Base-by-base conservation (phyloP, 306 rosid species). In the Malus fusca region DNA sequence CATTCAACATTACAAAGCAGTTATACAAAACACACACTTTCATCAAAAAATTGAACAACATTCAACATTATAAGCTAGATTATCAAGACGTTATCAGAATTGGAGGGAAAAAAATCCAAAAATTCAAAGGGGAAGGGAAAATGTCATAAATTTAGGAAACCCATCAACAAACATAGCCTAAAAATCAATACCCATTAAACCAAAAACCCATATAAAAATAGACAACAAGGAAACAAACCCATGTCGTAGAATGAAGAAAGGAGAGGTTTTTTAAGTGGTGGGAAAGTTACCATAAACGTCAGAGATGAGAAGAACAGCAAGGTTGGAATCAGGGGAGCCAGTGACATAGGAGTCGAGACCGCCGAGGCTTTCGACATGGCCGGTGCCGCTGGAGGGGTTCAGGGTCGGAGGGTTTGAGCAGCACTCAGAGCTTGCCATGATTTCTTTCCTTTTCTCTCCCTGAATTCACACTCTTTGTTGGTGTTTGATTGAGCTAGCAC, bases 351-450 rank as follows among this genome's bases (percentile, higher is more conserved):
- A 6, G 58, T 48, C 22, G 7, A 90, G 73, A 72, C 85, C 87
- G 4, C 71, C 88, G 1, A 90, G 33, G 42, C 80, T 78, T 9
- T 87, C 89, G 22, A 90, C 90, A 12, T 69, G 88, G 5, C 96
- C 96, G 42, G 28, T 56, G 69, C 98, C 98, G 8, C 70, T 37
- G 70, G 0, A 80, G 0, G 95, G 86, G 71, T 89, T 70, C 40
- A 89, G 81, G 8, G 75, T 75, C 11, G 96, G 96, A 22, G 93
- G 91, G 73, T 88, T 90, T 23, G 91, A 84, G 77, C 97, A 92
- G 69, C 97, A 90, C 37, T 81, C 76, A 9, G 86, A 63, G 0
- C 96, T 88, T 35, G 97, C 60, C 97, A 92, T 92, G 2, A 7
- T 35, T 42, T 44, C 23, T 76, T 22, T 77, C 65, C 9, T 35